Base-by-base conservation (phyloP, 257 asterid genomes). In the Fraxinus americana region DNA sequence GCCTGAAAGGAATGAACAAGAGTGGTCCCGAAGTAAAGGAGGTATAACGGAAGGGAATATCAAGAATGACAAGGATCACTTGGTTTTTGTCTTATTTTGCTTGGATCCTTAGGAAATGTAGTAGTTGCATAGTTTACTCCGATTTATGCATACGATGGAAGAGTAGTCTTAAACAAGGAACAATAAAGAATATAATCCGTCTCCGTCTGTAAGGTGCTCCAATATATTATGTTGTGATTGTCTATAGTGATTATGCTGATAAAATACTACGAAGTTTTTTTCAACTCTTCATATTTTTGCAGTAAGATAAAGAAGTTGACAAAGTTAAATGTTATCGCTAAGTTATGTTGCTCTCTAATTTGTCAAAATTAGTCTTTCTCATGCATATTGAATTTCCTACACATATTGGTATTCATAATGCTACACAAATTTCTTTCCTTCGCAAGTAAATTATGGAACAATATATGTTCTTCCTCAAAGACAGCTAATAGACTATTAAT, bases 21-120 rank as follows among this genome's bases (percentile, higher is more conserved):
- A 50, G 80, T 17, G 59, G 27, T 19, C 27, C n/a, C 10, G 0
- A 57, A n/a, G 2, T 32, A 32, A 32, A 57, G 29, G 66, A 57
- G 66, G 66, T 57, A n/a, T 57, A 57, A 19, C 66, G 5, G 8
- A 57, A 75, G 70, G 71, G 77, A 79, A 32, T 36, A 41, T 72
- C 61, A 73, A 54, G 75, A 79, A 82, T 76, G 66, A 1, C 48
- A 19, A 13, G 75, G 68, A 32, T 1, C 7, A 21, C 13, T 67
- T 13, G 59, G 66, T 57, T 57, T 57, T 17, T 57, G 66, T n/a
- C 66, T 57, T 57, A 57, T 3, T 61, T 35, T 69, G 21, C 38
- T 77, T 34, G 6, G 61, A 11, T 21, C 77, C 77, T 73, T 11
- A 73, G 61, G 52, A 9, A 73, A 73, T 73, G 17, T 73, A 17